A percentile compares a stretch with the other conserved stretches of the same genome.
Evolutionary conservation across 345 rosid genomes (phyloP).

Genomic region (thale cress (Arabidopsis thaliana)): DNA sequence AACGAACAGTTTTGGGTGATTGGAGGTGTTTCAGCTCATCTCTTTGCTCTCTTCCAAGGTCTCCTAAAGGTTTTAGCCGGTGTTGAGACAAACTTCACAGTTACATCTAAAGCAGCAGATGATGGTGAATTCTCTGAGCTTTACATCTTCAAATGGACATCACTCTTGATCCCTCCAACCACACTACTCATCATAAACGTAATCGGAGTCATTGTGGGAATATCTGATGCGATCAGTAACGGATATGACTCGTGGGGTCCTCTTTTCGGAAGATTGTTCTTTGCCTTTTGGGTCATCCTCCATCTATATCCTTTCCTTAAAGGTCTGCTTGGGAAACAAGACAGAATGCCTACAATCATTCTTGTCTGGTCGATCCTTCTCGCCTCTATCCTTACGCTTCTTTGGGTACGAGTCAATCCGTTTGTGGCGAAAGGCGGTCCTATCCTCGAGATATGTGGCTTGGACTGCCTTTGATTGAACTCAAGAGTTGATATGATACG

Average conservation of each 20-base stretch:
- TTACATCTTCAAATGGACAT: slow-evolving; percentile 66
- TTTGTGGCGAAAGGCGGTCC: slow-evolving; percentile 63
- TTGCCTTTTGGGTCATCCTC: slow-evolving; percentile 71
- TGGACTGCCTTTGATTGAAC: slow-evolving; percentile 57
- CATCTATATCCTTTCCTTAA: slow-evolving; percentile 75
- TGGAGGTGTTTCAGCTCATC: slow-evolving; percentile 71
- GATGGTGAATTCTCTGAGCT: slow-evolving; percentile 61
- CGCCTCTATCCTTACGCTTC: slow-evolving; percentile 67
- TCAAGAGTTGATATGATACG: background rate
- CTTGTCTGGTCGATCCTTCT: slow-evolving; percentile 77
- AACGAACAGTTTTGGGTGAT: slow-evolving; percentile 81
- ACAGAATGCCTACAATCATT: slow-evolving; percentile 66
- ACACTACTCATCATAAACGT: slow-evolving; percentile 63
- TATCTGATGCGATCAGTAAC: slow-evolving; percentile 64
- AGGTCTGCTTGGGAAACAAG: slow-evolving; percentile 64
- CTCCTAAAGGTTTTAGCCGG: slow-evolving; percentile 69
- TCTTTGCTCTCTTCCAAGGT: slow-evolving; percentile 72
- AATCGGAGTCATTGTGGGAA: slow-evolving; percentile 65
- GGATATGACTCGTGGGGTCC: slow-evolving; percentile 80
- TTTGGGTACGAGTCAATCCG: slow-evolving; percentile 71
- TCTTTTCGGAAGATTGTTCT: slow-evolving; percentile 67
- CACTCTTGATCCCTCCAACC: slow-evolving; percentile 67
- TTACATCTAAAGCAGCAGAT: slow-evolving; percentile 67
- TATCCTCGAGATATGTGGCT: slow-evolving; percentile 65
- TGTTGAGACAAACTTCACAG: slow-evolving; percentile 63